phyloP scores from a whole-genome alignment of 257 asterid genomes.

The Rubia yunnanensis region DNA sequence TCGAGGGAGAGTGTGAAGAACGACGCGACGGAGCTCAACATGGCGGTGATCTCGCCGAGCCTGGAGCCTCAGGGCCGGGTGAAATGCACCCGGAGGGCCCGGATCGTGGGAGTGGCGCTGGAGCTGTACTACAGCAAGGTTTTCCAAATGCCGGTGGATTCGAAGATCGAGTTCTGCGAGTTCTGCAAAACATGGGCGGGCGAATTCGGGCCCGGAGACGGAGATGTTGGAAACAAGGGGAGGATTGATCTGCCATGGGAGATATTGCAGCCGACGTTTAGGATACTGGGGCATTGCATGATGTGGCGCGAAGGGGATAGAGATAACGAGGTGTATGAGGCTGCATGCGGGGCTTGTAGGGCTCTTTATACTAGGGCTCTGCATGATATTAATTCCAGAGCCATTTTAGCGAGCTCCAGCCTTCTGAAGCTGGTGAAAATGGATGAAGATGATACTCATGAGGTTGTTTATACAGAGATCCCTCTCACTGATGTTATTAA shows the following conservation, averaged over 20 bases:
- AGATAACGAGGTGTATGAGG: constrained; percentile 29
- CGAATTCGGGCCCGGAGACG: neutral
- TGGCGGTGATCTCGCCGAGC: constrained; percentile 49
- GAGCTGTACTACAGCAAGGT: constrained; percentile 49
- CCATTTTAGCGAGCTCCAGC: constrained; percentile 61
- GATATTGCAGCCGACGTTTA: constrained; percentile 51
- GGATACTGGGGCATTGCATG: constrained; percentile 73
- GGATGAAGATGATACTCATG: constrained; percentile 8
- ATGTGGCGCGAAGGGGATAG: constrained; percentile 29
- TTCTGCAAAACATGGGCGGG: constrained; percentile 64
- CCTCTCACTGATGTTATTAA: constrained; percentile 29
- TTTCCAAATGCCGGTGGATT: constrained; percentile 42
- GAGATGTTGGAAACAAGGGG: constrained; percentile 20
- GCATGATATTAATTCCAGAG: constrained; percentile 61
- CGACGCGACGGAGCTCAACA: constrained; percentile 51
- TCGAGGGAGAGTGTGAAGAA: constrained; percentile 32
- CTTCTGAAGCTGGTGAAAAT: constrained; percentile 50
- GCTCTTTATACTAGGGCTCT: constrained; percentile 46
- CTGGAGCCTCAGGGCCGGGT: constrained; percentile 66
- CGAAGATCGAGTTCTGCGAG: constrained; percentile 68
- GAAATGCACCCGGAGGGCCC: constrained; percentile 51
- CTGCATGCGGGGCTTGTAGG: constrained; percentile 46
- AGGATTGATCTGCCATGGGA: constrained; percentile 64
- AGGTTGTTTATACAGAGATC: constrained; percentile 61
- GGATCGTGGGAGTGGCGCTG: constrained; percentile 63